Evolutionary conservation across 345 rosid species (phyloP), one percentile per base, ranked within the genome.

Genomic region (Carallia pectinifolia): DNA sequence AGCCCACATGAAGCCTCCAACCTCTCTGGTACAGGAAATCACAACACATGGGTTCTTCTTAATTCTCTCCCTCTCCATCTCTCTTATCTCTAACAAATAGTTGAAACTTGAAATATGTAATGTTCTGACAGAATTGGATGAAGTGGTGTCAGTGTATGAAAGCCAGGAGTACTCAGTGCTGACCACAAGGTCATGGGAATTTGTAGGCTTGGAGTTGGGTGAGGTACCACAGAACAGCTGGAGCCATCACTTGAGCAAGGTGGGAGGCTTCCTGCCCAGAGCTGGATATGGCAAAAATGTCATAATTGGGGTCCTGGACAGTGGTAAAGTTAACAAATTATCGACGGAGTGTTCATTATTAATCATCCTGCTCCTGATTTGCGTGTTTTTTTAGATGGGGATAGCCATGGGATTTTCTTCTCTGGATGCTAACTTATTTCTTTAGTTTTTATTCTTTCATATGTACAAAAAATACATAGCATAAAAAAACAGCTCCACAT

Each of bases 181-280:
- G 37, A 93, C 97, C 0, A 90, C 98, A 70, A 74, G 98, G 74
- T 93, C 98, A 58, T 93, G 98, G 98, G 83, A 88, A 65, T 93
- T 93, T 69, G 81, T 81, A 55, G 98, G 97, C 13, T 69, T 93
- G 60, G 77, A 89, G 50, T 44, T 44, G 7, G 86, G 68, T 29
- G 66, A 29, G 50, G 50, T 44, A 12, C 23, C 23, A 23, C 16
- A 44, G 67, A 6, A 0, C 75, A 29, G 47, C 53, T 0, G 50
- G 16, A 44, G 50, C 4, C 17, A 13, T 44, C 50, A 44, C 50
- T 13, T 12, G 50, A 44, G 50, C 50, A 44, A 44, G 50, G 16
- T 4, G 4, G 50, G 74, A 50, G 80, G 74, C 17, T 60, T 93
- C 18, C 64, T 85, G 64, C 36, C 44, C 7, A 80, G 68, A 74